Percentiles rank a stretch among this genome's conserved stretches.
Evolutionary conservation across 129 eudicot genomes (phyloP).

Genomic region (Chrysanthemum lavandulifolium): DNA sequence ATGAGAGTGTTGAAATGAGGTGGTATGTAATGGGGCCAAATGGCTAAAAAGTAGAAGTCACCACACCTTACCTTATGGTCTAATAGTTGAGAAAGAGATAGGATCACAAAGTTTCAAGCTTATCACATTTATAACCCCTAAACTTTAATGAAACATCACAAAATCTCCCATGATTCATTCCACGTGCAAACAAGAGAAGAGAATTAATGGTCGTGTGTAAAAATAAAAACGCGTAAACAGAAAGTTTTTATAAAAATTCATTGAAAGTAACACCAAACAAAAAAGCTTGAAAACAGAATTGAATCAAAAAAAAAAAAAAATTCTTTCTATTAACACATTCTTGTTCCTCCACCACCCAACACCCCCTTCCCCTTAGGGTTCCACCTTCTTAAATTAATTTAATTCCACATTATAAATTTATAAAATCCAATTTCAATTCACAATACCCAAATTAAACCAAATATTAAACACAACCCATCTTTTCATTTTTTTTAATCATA

Average conservation of each 20-base stretch:
- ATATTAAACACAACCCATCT: slow-evolving; percentile 7
- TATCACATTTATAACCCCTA: not conserved
- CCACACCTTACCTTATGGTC: too few relatives aligned
- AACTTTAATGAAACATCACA: not conserved
- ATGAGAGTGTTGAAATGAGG: too few relatives aligned
- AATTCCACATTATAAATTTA: not conserved
- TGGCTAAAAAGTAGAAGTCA: too few relatives aligned
- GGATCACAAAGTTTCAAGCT: too few relatives aligned
- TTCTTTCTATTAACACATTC: slow-evolving; percentile 21
- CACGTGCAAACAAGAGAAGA: slow-evolving; percentile 22
- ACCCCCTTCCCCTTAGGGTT: slow-evolving; percentile 36
- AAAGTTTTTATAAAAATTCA: slow-evolving; percentile 10
- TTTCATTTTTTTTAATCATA: slow-evolving; percentile 1
- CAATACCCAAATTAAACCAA: not conserved
- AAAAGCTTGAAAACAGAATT: slow-evolving; percentile 24
- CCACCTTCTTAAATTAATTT: not conserved
- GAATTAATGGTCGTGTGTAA: slow-evolving; percentile 30
- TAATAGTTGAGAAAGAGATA: too few relatives aligned
- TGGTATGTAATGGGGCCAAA: too few relatives aligned
- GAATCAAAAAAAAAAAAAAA: slow-evolving; percentile 7
- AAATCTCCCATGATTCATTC: slow-evolving; percentile 1
- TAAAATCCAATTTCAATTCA: slow-evolving; percentile 13
- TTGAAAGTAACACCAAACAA: slow-evolving; percentile 47
- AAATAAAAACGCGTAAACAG: slow-evolving; percentile 26
- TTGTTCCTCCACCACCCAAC: slow-evolving; percentile 58